Conservation (phyloP, 306 rosid species). For the Prunus fruticosa region DNA sequence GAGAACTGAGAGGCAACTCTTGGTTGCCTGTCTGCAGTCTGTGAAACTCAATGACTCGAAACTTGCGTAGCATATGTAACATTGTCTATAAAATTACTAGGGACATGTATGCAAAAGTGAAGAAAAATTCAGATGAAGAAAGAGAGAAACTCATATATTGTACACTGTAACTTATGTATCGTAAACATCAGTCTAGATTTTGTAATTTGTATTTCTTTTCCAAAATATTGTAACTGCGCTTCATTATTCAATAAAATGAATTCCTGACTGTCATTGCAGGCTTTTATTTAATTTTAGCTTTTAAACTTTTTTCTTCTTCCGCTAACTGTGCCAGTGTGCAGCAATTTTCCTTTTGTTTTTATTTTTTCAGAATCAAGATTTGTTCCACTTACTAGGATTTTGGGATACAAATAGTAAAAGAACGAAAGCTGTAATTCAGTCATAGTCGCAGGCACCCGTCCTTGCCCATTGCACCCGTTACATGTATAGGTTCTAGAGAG, state of each 20-base stretch:
- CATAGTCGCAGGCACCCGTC: no score
- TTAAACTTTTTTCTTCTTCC: neutral
- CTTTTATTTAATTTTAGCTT: neutral
- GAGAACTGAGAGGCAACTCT: conserved; percentile 31
- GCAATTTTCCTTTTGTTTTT: neutral
- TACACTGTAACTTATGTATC: conserved; percentile 4
- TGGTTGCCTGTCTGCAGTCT: conserved; percentile 40
- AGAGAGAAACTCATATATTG: conserved; percentile 1
- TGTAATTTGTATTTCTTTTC: neutral
- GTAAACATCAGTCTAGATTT: neutral
- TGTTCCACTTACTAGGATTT: no score
- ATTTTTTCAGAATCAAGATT: no score
- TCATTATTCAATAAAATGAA: conserved; percentile 3
- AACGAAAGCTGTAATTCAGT: no score
- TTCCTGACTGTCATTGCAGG: neutral
- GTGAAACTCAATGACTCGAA: conserved; percentile 6
- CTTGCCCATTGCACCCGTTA: no score
- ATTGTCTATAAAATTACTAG: conserved; percentile 15
- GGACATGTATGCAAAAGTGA: conserved; percentile 6
- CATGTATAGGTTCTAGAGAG: no score
- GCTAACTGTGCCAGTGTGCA: neutral
- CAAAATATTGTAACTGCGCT: neutral
- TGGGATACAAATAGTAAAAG: neutral
- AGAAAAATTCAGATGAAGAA: conserved; percentile 12
- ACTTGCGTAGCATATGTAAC: conserved; percentile 25